Conservation (phyloP, 331 rosid genomes). For the Malus hybrid region DNA sequence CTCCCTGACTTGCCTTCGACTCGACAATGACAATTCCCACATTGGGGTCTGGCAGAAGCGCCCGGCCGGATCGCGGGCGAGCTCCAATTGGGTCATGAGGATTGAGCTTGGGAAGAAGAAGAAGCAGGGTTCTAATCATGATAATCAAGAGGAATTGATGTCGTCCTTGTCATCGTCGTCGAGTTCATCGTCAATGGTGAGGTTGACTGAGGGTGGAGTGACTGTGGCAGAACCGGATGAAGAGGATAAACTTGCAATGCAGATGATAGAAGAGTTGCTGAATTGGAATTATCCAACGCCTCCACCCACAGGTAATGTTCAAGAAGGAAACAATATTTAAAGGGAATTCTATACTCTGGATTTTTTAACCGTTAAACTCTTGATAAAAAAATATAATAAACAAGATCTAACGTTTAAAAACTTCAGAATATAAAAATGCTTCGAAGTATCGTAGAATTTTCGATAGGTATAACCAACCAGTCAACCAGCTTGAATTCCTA, state of each 20-base stretch:
- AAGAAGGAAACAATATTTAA: constrained; percentile 6
- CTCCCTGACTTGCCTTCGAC: constrained; percentile 84
- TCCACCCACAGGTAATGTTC: constrained; percentile 21
- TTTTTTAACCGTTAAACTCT: too few relatives aligned
- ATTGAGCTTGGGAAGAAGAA: constrained; percentile 74
- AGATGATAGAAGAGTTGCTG: constrained; percentile 93
- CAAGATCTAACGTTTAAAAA: too few relatives aligned
- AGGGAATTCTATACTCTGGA: not conserved
- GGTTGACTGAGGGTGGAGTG: constrained; percentile 11
- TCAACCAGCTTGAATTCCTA: not conserved
- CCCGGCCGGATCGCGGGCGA: constrained; percentile 59
- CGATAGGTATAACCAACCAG: not conserved
- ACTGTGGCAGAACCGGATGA: constrained; percentile 24
- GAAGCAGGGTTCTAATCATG: not conserved
- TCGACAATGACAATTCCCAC: constrained; percentile 85
- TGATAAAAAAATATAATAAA: too few relatives aligned
- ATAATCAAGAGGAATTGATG: not conserved
- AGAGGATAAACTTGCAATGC: constrained; percentile 76
- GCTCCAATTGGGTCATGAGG: constrained; percentile 89
- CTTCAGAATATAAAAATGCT: too few relatives aligned
- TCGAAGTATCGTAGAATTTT: too few relatives aligned
- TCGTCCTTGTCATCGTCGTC: not conserved
- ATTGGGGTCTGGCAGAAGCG: constrained; percentile 98
- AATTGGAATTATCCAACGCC: constrained; percentile 56
- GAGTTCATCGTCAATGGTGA: not conserved